Evolutionary conservation across 2,329 filamentous ascomycete genomes (phyloP), one percentile per base, ranked within the genome.

Genomic region (Lasiodiplodia hormozganensis): DNA sequence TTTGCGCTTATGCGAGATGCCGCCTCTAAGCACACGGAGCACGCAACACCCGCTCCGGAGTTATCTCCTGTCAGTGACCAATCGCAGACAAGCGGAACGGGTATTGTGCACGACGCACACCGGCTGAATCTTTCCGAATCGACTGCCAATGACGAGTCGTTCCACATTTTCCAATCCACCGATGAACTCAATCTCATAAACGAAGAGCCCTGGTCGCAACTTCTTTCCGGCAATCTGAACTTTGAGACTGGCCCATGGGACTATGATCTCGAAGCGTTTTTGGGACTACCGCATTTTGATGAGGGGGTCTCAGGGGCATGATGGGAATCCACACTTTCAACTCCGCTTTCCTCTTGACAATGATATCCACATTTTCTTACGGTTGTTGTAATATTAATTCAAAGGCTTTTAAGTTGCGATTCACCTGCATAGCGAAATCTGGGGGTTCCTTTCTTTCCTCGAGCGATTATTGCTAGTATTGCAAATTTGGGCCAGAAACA

Each of bases 171-270:
- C n/a, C 38, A 62, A 8, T 23, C 28, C 7, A 7, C 25, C 14
- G 4, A 40, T 47, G 40, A 18, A 2, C 23, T 62, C 14, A 25
- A 62, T 12, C 7, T 49, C 16, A 10, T 11, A 18, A 47, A 34
- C 12, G 40, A 62, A 31, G 38, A 62, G 21, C 57, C 40, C 14
- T 49, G 57, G 57, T 21, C 40, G 7, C 57, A 49, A 34, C 40
- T 62, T 14, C 40, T 62, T 21, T 49, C 57, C 25, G 57, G 57
- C 7, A 62, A 62, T 25, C 4, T 62, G 16, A 40, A 62, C 47
- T 43, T 62, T 4, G 40, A 43, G 4, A 21, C 16, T 18, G 57
- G 23, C 12, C 57, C 57, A 2, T 62, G 43, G 58, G 28, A 51
- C 14, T 51, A 36, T 2, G n/a, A 62, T 7, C 14, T 62, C 3